Base-by-base conservation (phyloP, 2,329 filamentous ascomycete genomes). In the Pestalotiopsis sp. region DNA sequence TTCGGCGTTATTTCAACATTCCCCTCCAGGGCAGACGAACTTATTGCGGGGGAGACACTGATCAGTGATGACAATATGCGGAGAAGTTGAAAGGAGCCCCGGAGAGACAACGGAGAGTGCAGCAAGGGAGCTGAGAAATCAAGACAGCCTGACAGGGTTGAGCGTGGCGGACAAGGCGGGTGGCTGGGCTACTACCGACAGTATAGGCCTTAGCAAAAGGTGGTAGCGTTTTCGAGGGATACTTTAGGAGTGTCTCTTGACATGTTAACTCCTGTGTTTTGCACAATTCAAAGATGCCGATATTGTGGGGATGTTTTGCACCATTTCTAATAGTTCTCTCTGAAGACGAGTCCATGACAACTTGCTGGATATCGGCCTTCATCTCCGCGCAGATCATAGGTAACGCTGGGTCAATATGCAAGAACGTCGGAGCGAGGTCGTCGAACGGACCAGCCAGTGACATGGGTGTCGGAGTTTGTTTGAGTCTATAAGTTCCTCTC, bases 401-500 rank as follows among this genome's bases (percentile, higher is more conserved):
- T 9, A 9, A 35, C 30, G 30, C 30, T 35, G 30, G 2, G 30
- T 35, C 6, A 7, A 2, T 35, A 35, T 35, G 30, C 30, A 7
- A 35, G 30, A 14, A 52, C 44, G 17, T 52, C 44, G 44, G 17
- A 52, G 17, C 44, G 44, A 52, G 44, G 44, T 52, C 6, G 44
- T n/a, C 17, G 17, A 35, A 26, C 9, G 56, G 22, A 26, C 58
- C 20, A 24, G 30, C 38, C 11, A 30, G 58, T n/a, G 39, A 20
- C 60, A 63, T 63, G 60, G 60, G 60, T 63, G 60, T 63, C 60
- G 60, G 60, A 63, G 60, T 63, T 63, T 30, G 6, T 17, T n/a
- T 13, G 58, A 63, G n/a, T 48, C 39, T 40, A 35, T 40, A 11
- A n/a, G 20, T 48, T 63, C 10, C 35, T 14, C 35, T 22, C 24